A percentile compares a stretch with the other conserved stretches of the same genome.
phyloP scores from a whole-genome alignment of 2,329 filamentous ascomycete genomes.

The Aspergillus amoenus region DNA sequence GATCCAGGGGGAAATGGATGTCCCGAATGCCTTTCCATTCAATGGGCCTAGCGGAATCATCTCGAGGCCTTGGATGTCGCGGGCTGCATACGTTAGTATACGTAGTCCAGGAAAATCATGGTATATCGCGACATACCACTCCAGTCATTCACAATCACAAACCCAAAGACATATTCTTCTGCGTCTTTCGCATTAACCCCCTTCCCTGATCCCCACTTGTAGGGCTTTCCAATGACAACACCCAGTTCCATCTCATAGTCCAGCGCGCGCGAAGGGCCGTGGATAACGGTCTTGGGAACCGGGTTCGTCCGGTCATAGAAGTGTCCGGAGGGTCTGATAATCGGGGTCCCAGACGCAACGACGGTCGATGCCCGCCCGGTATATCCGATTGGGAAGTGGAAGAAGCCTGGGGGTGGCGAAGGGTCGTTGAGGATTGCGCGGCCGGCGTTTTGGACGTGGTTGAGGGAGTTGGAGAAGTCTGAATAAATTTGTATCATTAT shows the following conservation, averaged over 20 bases:
- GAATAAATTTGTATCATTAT: too few species aligned
- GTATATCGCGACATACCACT: slow-evolving; percentile 19
- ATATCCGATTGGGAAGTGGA: slow-evolving; percentile 54
- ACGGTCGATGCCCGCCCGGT: slow-evolving; percentile 57
- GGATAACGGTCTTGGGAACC: slow-evolving; percentile 21
- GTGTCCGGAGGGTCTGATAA: slow-evolving; percentile 49
- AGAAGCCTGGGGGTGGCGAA: slow-evolving; percentile 37
- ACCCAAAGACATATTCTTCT: slow-evolving; percentile 61
- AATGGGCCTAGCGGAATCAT: slow-evolving; percentile 63
- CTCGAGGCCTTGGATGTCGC: slow-evolving; percentile 61
- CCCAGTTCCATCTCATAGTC: slow-evolving; percentile 48
- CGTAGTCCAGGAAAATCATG: not conserved
- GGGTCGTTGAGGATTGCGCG: slow-evolving; percentile 25
- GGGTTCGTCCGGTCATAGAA: slow-evolving; percentile 20
- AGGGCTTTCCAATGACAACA: slow-evolving; percentile 45
- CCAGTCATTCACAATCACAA: slow-evolving; percentile 65
- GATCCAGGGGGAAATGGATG: slow-evolving; percentile 62
- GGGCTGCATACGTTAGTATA: slow-evolving; percentile 14
- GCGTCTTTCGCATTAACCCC: slow-evolving; percentile 48
- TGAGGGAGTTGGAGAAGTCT: slow-evolving; percentile 41
- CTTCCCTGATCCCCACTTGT: slow-evolving; percentile 31
- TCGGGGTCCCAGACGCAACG: slow-evolving; percentile 49
- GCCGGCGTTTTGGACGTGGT: slow-evolving; percentile 29
- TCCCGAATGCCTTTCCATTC: slow-evolving; percentile 62
- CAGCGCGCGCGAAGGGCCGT: slow-evolving; percentile 28